phyloP scores from a whole-genome alignment of 1,284 basidiomycete species.

The Pyrrhoderma noxium region DNA sequence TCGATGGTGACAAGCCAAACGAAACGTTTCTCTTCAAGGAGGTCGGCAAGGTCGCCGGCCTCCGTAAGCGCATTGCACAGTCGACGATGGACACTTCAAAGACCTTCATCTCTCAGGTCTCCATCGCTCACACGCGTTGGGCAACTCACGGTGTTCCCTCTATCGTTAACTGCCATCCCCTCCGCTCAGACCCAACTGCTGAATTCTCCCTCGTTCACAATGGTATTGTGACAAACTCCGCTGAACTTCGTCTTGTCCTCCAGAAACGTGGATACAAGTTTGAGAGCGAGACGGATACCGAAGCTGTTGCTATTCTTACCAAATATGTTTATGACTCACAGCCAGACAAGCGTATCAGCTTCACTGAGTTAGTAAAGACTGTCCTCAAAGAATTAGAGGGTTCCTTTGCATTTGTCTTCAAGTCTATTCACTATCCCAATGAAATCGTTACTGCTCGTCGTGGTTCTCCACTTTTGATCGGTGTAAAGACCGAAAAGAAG shows the following conservation, averaged over 20 bases:
- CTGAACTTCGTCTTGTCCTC: constrained; percentile 86
- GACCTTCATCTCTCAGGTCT: constrained; percentile 83
- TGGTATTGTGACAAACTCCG: constrained; percentile 96
- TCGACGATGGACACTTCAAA: constrained; percentile 76
- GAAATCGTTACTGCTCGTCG: constrained; percentile 95
- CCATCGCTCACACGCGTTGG: constrained; percentile 99
- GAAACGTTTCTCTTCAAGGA: constrained; percentile 91
- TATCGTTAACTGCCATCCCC: constrained; percentile 91
- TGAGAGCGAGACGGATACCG: constrained; percentile 96
- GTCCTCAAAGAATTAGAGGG: constrained; percentile 98
- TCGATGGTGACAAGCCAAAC: constrained; percentile 87
- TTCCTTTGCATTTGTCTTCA: constrained; percentile 99
- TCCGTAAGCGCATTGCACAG: constrained; percentile 86
- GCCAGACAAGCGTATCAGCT: constrained; percentile 81
- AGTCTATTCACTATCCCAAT: constrained; percentile 93
- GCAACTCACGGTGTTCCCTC: constrained; percentile 96
- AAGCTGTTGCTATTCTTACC: constrained; percentile 91
- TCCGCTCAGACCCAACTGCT: constrained; percentile 73
- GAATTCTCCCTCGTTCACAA: constrained; percentile 98
- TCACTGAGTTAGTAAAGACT: constrained; percentile 90
- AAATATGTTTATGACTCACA: constrained; percentile 98
- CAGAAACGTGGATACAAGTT: constrained; percentile 96
- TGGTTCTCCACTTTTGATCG: constrained; percentile 94
- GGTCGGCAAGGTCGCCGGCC: constrained; percentile 94
- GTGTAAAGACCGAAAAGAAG: constrained; percentile 99